Conservation (phyloP, 169 alveolate species). For the Eimeria brunetti region DNA sequence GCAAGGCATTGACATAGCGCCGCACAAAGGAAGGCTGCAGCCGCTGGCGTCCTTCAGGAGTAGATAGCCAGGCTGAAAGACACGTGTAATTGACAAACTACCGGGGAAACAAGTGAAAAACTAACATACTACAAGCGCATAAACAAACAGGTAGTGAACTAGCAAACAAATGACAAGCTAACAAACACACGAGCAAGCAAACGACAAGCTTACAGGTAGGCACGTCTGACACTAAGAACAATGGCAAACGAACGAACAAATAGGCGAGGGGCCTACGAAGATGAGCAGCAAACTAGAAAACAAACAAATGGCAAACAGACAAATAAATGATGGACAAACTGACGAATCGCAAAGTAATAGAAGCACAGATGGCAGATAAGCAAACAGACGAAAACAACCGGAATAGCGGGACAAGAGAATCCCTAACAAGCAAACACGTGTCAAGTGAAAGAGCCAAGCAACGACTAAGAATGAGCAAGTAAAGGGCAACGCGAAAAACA, state of each 20-base stretch:
- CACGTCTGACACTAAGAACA: no score
- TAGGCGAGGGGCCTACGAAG: background rate
- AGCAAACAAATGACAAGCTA: no score
- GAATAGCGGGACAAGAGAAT: background rate
- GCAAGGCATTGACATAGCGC: conserved; percentile 17
- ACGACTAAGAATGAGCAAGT: background rate
- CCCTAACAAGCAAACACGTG: no score
- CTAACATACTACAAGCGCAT: no score
- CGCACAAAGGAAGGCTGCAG: conserved; percentile 5
- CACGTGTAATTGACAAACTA: background rate
- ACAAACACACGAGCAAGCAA: background rate
- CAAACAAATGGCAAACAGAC: background rate
- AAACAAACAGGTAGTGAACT: no score
- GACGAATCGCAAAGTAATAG: background rate
- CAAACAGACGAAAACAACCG: background rate
- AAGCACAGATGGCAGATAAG: no score
- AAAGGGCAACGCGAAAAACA: background rate
- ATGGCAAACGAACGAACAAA: background rate
- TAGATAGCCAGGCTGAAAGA: conserved; percentile 25
- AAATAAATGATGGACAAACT: background rate
- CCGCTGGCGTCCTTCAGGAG: conserved; percentile 23
- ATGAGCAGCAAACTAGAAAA: background rate
- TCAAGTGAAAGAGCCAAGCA: no score
- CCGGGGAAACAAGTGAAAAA: background rate
- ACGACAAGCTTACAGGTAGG: background rate